Conservation (phyloP, 768 basidiomycete species). For the Russula foetens region DNA sequence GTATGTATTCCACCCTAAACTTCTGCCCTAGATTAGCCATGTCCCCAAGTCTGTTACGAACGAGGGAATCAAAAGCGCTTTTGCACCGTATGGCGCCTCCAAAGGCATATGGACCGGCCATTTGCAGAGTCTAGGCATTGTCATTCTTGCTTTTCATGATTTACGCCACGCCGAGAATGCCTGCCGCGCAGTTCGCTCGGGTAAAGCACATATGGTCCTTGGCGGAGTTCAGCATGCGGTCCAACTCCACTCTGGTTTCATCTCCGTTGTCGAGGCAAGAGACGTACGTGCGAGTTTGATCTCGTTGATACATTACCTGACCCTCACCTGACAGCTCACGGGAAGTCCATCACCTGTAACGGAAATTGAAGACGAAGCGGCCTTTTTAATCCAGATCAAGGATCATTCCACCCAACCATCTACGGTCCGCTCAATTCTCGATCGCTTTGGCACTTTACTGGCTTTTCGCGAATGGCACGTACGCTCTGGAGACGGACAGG, state of each 20-base stretch:
- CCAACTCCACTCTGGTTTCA: conserved; percentile 16
- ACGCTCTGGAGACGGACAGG: conserved; percentile 17
- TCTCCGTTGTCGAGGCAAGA: conserved; percentile 18
- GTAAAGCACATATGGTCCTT: conserved; percentile 8
- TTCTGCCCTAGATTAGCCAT: conserved; percentile 17
- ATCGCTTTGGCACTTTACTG: conserved; percentile 15
- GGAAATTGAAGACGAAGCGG: conserved; percentile 19
- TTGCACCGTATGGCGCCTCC: conserved; percentile 13
- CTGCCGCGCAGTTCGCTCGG: conserved; percentile 12
- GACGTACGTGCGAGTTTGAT: conserved; percentile 12
- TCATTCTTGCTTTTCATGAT: conserved; percentile 20
- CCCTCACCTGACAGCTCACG: conserved; percentile 8
- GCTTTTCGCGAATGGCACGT: conserved; percentile 15
- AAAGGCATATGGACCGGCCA: conserved; percentile 21
- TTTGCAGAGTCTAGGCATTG: conserved; percentile 12
- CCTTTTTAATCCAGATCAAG: conserved; percentile 17
- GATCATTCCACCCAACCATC: conserved; percentile 9
- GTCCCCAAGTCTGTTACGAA: conserved; percentile 2
- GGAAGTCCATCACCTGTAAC: conserved; percentile 17
- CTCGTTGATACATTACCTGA: not conserved
- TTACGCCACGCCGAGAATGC: conserved; percentile 16
- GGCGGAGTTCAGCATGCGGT: conserved; percentile 5
- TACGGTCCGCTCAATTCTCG: conserved; percentile 14
- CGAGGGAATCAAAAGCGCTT: conserved; percentile 15
- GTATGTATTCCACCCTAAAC: not conserved